These are phyloP conservation scores for Allium cepa DNA, from an alignment of 106 monocot species.

Conservation along the genomic window DNA sequence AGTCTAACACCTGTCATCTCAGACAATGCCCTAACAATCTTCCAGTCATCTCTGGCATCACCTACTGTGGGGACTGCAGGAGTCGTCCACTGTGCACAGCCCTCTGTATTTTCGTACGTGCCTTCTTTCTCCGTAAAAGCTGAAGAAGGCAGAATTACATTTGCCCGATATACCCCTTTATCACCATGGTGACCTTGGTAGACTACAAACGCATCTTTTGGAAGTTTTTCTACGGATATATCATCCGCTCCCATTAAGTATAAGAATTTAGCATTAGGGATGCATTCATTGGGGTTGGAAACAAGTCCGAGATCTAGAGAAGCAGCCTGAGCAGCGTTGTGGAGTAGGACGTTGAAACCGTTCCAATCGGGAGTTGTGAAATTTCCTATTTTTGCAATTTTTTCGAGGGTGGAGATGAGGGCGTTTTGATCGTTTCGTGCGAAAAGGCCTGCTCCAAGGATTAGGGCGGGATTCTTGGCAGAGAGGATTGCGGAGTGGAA, in stretches of 20 bases:
- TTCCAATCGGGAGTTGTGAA: conserved; percentile 73
- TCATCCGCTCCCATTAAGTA: conserved; percentile 98
- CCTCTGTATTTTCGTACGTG: conserved; percentile 93
- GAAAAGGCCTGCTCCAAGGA: conserved; percentile 73
- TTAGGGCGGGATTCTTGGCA: conserved; percentile 83
- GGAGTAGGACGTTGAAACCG: conserved; percentile 79
- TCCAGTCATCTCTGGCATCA: conserved; percentile 99
- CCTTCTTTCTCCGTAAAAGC: conserved; percentile 99
- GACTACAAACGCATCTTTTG: conserved; percentile 88
- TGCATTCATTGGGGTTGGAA: conserved; percentile 31
- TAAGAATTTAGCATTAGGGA: conserved; percentile 66
- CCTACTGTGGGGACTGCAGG: conserved; percentile 98
- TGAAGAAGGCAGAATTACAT: conserved; percentile 74
- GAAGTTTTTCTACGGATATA: conserved; percentile 42
- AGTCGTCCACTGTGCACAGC: conserved; percentile 82
- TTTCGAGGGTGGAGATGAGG: conserved; percentile 51
- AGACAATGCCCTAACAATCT: conserved; percentile 84
- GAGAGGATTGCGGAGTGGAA: conserved; percentile 71
- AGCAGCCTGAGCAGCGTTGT: conserved; percentile 89
- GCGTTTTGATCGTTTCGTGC: conserved; percentile 72
- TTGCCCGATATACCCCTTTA: conserved; percentile 87
- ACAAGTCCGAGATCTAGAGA: conserved; percentile 89
- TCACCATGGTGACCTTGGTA: conserved; percentile 99
- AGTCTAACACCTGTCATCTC: conserved; percentile 77
- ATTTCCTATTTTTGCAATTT: conserved; percentile 49